A percentile compares a stretch with the other conserved stretches of the same genome.
These are phyloP conservation scores for Polysphondylium violaceum DNA, from an alignment of 78 protist genomes.

Conservation along the genomic window DNA sequence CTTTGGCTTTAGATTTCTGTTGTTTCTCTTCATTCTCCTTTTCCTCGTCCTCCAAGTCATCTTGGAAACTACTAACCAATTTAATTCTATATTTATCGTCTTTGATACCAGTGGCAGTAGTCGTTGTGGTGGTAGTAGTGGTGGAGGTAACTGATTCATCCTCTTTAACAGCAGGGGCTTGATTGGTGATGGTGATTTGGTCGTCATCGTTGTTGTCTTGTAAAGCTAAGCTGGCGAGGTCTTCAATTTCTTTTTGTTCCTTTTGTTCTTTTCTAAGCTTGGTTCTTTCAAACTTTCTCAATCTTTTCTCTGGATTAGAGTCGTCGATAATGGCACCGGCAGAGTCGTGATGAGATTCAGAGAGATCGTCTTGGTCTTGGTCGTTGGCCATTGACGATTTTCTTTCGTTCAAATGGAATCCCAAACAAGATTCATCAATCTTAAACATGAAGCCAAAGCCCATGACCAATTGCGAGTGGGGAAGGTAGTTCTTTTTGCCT, in stretches of 20 bases:
- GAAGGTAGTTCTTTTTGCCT: slow-evolving; percentile 94
- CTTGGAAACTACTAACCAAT: slow-evolving; percentile 37
- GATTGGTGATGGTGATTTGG: not conserved
- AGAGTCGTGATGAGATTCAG: not conserved
- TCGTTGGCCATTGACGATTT: not conserved
- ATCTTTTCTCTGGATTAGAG: slow-evolving; percentile 24
- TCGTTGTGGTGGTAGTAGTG: slow-evolving; percentile 21
- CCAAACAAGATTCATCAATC: slow-evolving; percentile 78
- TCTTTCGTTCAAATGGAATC: slow-evolving; percentile 72
- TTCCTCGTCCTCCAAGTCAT: slow-evolving; percentile 3
- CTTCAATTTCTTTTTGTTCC: slow-evolving; percentile 31
- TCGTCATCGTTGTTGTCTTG: slow-evolving; percentile 30
- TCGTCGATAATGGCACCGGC: not conserved
- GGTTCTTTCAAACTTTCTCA: slow-evolving; percentile 71
- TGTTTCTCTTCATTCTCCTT: slow-evolving; percentile 20
- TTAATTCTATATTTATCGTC: slow-evolving; percentile 19
- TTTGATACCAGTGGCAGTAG: not conserved
- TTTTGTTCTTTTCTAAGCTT: slow-evolving; percentile 68
- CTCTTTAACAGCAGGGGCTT: not conserved
- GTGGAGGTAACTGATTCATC: not conserved
- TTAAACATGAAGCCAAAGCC: slow-evolving; percentile 95
- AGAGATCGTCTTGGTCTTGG: not conserved
- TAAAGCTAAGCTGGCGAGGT: slow-evolving; percentile 4
- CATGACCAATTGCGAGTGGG: slow-evolving; percentile 91
- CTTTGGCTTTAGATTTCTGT: slow-evolving; percentile 13